Evolutionary conservation across 805 yeast species (phyloP).

Genomic region (Yamadazyma kitorensis): DNA sequence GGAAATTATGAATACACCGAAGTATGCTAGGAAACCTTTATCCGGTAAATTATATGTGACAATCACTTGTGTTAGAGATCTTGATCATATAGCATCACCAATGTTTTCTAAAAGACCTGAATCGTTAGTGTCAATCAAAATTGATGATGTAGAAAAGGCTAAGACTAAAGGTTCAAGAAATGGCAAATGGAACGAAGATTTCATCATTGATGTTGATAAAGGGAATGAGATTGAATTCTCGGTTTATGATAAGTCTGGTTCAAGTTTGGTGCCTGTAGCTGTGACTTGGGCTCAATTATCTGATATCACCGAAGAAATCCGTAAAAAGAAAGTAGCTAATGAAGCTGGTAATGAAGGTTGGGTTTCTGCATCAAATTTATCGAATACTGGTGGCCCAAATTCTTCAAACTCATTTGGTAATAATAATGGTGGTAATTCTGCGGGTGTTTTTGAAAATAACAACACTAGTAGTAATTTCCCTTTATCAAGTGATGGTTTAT

Average conservation of each 20-base stretch:
- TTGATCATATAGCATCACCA: constrained; percentile 88
- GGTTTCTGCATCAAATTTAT: constrained; percentile 69
- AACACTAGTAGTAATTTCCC: constrained; percentile 3
- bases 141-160: constrained; percentile 84
- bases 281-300: constrained; percentile 86
- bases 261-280: constrained; percentile 78
- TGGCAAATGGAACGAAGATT: constrained; percentile 83
- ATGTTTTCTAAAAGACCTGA: constrained; percentile 78
- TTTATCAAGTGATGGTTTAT: background rate
- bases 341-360: constrained; percentile 75
- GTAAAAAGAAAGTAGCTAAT: constrained; percentile 81
- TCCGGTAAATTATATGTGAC: constrained; percentile 75
- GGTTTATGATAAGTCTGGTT: constrained; percentile 77
- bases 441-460: background rate
- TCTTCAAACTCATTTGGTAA: constrained; percentile 9
- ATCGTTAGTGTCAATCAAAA: constrained; percentile 69
- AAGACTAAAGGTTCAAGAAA: constrained; percentile 71
- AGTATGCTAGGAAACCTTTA: constrained; percentile 76
- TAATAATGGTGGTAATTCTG: constrained; percentile 1
- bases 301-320: constrained; percentile 91
- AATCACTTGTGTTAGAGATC: constrained; percentile 78
- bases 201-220: constrained; percentile 76
- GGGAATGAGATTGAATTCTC: constrained; percentile 91
- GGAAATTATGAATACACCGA: constrained; percentile 65
- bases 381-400: constrained; percentile 5